Evolutionary conservation across 2,329 filamentous ascomycete species (phyloP), one percentile per base, ranked within the genome.

Genomic region (Cercospora zeina): DNA sequence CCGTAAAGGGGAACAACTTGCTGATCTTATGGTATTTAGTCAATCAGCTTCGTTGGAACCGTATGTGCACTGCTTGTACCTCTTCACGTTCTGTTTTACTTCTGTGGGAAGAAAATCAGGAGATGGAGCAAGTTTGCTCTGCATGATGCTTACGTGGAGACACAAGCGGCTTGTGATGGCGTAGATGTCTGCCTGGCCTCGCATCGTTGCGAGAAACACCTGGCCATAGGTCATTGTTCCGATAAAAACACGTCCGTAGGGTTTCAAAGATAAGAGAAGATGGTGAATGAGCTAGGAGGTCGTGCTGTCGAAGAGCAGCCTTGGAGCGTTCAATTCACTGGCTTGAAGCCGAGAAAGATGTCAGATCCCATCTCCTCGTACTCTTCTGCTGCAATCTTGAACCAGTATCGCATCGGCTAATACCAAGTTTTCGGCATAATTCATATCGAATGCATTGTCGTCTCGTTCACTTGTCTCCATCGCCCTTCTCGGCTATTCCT

Each of bases 101-200:
- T 64, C 36, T 66, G 37, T 30, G 64, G 64, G 7, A 58, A 39
- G 31, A 62, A 50, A 13, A 54, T 66, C 9, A 53, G 64, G 27
- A 50, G 55, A 7, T 64, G 58, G 62, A 63, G 61, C 45, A 59
- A 51, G 30, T 65, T 62, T 39, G 64, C 64, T n/a, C 45, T 62
- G 10, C 59, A 58, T 33, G 59, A 58, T 47, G 42, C 42, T 30
- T 47, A 27, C 42, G 42, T 47, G 21, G 13, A 47, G 11, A 34
- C 11, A 10, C n/a, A 10, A 27, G 24, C 31, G 31, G 11, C 31
- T 34, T 34, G 31, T 34, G 31, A 13, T 27, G 24, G 24, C 24
- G 24, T 27, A 27, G 24, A 6, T 27, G 24, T 27, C 6, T 27
- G 24, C 6, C 24, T 27, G 24, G 24, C 24, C 24, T 27, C 24